Base-by-base conservation (phyloP, 2,329 filamentous ascomycete genomes). In the Cucurbitaria berberidis region DNA sequence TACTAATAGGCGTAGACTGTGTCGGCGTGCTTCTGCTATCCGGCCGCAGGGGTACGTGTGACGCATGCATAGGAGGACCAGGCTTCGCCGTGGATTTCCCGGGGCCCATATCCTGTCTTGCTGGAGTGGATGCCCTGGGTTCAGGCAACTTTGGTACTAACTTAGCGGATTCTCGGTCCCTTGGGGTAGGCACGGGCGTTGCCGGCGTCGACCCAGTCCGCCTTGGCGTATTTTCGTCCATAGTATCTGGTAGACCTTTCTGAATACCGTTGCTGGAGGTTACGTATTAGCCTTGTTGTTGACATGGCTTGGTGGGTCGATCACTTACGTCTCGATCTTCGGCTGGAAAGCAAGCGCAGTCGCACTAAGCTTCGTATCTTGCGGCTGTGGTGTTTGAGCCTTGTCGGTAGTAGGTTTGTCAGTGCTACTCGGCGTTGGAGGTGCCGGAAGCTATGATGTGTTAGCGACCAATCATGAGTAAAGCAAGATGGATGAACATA, bases 281-380 rank as follows among this genome's bases (percentile, higher is more conserved):
- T 16, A 71, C n/a, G 53, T 53, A 47, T 62, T 53, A 62, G 57
- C 35, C 27, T 38, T 45, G 40, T 30, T 27, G n/a, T 46, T 35
- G 48, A 40, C 3, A 35, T 29, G 22, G 29, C 42, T 34, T 46
- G 27, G 27, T 10, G n/a, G 24, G 15, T 29, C 19, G 26, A 46
- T n/a, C 8, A 67, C 67, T 67, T 66, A 73, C 67, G 63, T 58
- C 26, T 68, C 59, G 15, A 60, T 48, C 35, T 44, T 76, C 4
- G 88, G 85, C 65, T 85, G 88, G 72, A 90, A 91, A 29, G 89
- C 84, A 10, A 81, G 70, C 9, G 88, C 89, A 15, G 79, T 82
- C 15, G 87, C 80, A 59, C 74, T 78, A 29, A 84, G 71, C 46
- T 80, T 74, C 7, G 74, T 39, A 9, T 69, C 67, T 2, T 77